Base-by-base conservation (phyloP, 345 rosid species). In the Pugionium dolabratum region DNA sequence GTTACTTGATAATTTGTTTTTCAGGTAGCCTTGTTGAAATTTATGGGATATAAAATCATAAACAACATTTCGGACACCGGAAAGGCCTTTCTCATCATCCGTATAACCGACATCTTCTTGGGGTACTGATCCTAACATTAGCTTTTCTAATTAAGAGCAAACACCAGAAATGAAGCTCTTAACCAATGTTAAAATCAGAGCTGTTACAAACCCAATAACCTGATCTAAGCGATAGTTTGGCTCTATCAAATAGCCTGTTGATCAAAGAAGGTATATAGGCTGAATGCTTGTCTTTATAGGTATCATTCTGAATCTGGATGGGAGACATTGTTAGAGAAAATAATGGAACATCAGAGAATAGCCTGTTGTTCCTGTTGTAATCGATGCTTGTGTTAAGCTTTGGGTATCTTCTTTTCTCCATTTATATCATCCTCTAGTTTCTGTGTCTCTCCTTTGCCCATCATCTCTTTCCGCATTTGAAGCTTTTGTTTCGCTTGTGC, bases 271-370 rank as follows among this genome's bases (percentile, higher is more conserved):
- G 18, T 18, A 18, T 18, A 42, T 53, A 36, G 18, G 28, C 33
- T 65, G 51, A 41, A 32, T 66, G 34, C 4, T 45, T 46, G 10
- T 6, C 6, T 33, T 40, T 66, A 62, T 73, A 93, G 97, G 79
- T 93, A 93, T 75, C 98, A 93, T 81, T 93, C 98, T 28, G 96
- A 86, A 78, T 82, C 88, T 35, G 97, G 98, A 58, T 93, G 98
- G 98, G 82, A 82, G 72, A 83, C 97, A 46, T 59, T 90, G 73
- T 7, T 80, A 69, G 98, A 90, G 78, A 70, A 84, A 58, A 55
- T 90, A 56, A 79, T 85, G 59, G 97, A 90, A 54, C 98, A 90
- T 74, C 88, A 18, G 18, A 18, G 18, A 18, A 18, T 18, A 18
- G 18, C 18, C 18, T 18, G 18, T 18, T 34, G 70, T 93, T 75